These are phyloP conservation scores for Colletotrichum gigasporum DNA, from an alignment of 2,329 filamentous ascomycete genomes.

Conservation along the genomic window DNA sequence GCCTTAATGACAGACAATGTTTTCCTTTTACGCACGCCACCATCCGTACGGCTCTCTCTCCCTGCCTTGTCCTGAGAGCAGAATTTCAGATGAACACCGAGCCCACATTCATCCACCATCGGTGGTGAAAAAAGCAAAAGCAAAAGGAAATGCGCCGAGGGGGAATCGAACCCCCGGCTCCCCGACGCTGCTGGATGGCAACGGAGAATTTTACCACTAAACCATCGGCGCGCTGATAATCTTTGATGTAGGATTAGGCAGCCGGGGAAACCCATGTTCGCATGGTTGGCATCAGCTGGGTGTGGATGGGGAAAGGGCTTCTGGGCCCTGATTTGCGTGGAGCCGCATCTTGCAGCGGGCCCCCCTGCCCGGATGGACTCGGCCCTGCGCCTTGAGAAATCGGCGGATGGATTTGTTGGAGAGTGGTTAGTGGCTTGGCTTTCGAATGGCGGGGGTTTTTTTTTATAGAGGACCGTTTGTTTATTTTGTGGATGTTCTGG, in stretches of 20 bases:
- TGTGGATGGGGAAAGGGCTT: constrained; percentile 5
- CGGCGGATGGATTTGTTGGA: too few relatives aligned
- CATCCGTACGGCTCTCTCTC: too few relatives aligned
- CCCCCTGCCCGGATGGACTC: not conserved
- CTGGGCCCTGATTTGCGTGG: constrained; percentile 4
- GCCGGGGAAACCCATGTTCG: not conserved
- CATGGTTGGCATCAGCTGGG: not conserved
- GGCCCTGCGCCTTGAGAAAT: too few relatives aligned
- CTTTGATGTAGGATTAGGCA: fast-evolving
- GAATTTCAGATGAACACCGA: not conserved
- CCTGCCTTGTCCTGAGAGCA: not conserved
- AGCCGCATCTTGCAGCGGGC: too few relatives aligned
- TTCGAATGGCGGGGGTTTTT: too few relatives aligned
- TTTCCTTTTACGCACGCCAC: too few relatives aligned
- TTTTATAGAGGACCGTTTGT: too few relatives aligned
- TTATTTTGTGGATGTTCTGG: too few relatives aligned
- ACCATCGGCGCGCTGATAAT: constrained; percentile 6
- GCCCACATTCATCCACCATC: not conserved
- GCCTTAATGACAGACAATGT: too few relatives aligned
- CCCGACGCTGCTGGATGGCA: constrained; percentile 18
- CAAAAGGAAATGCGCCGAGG: constrained; percentile 9
- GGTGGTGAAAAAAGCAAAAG: not conserved
- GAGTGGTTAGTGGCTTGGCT: too few relatives aligned
- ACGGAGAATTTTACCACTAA: constrained; percentile 25
- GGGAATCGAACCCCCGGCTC: constrained; percentile 17